These are phyloP conservation scores for Alliaria petiolata DNA, from an alignment of 345 rosid species.

Conservation along the genomic window DNA sequence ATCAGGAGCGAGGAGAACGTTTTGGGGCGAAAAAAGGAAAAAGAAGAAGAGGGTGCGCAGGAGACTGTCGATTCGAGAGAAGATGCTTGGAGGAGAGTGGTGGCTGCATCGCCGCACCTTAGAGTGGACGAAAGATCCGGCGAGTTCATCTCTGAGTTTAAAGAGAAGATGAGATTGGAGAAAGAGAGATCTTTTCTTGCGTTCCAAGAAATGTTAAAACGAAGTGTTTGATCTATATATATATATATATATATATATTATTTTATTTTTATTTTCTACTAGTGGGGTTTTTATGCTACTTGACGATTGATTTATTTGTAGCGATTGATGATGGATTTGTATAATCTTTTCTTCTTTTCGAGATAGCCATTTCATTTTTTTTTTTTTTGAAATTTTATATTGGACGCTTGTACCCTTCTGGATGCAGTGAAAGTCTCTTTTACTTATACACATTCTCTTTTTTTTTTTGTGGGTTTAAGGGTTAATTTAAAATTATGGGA, in stretches of 20 bases:
- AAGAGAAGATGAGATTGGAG: slow-evolving; percentile 49
- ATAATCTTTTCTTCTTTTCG: background rate
- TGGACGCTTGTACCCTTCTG: no score
- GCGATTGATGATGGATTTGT: background rate
- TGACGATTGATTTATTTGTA: background rate
- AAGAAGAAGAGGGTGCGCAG: slow-evolving; percentile 7
- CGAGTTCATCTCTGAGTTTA: slow-evolving; percentile 58
- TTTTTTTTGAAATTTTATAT: no score
- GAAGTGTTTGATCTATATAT: slow-evolving; percentile 33
- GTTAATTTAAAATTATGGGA: no score
- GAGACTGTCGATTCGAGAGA: slow-evolving; percentile 40
- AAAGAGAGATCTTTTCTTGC: slow-evolving; percentile 53
- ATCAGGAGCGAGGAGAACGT: background rate
- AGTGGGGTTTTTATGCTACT: background rate
- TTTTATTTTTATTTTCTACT: background rate
- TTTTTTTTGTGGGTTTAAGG: no score
- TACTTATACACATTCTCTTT: no score
- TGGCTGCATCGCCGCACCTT: slow-evolving; percentile 62
- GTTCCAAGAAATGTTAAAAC: slow-evolving; percentile 59
- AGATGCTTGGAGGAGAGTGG: slow-evolving; percentile 68
- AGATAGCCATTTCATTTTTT: no score
- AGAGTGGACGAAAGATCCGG: slow-evolving; percentile 72
- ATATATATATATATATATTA: no score
- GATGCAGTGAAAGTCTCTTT: no score
- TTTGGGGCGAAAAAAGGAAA: background rate